Base-by-base conservation (phyloP, 148 eudicot species). In the Vaccinium corymbosum region DNA sequence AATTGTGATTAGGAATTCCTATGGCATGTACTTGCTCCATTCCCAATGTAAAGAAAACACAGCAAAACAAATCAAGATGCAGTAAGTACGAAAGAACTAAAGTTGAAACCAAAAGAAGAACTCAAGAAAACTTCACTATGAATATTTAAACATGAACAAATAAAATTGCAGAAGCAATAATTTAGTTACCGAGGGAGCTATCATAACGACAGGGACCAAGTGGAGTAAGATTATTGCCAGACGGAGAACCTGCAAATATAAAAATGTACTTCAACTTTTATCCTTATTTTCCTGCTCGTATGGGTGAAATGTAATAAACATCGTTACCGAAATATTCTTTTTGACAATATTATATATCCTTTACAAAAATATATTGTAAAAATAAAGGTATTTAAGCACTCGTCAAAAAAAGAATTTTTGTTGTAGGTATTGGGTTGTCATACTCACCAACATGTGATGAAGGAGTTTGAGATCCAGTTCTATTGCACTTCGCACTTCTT, bases 171-270 rank as follows among this genome's bases (percentile, higher is more conserved):
- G 16, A 76, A 68, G 66, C 64, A 56, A 77, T 42, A 72, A 66
- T 57, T 52, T n/a, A 80, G 17, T 90, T 91, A 94, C 98, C 98
- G 57, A 97, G 90, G 80, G 99, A 97, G 90, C 94, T 97, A 90
- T 97, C 99, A 86, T 97, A 94, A 81, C 99, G 96, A 85, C 98
- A 93, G 71, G 98, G 87, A 82, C 99, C 98, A 82, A 86, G 84
- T 32, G 94, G 94, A 83, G 98, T 92, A 70, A 93, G 92, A 86
- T 85, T 92, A 81, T 92, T 91, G 88, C 91, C 94, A 12, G 87
- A 85, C 29, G 98, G 97, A 78, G 98, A 97, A 85, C 94, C 99
- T 94, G 95, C 89, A 93, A 80, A 81, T n/a, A 68, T 27, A 88
- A 53, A 82, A 72, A 62, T 49, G 32, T 6, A 22, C 53, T 19